Evolutionary conservation across 2,329 filamentous ascomycete genomes (phyloP), one percentile per base, ranked within the genome.

Genomic region (Teratosphaeria zuluensis): DNA sequence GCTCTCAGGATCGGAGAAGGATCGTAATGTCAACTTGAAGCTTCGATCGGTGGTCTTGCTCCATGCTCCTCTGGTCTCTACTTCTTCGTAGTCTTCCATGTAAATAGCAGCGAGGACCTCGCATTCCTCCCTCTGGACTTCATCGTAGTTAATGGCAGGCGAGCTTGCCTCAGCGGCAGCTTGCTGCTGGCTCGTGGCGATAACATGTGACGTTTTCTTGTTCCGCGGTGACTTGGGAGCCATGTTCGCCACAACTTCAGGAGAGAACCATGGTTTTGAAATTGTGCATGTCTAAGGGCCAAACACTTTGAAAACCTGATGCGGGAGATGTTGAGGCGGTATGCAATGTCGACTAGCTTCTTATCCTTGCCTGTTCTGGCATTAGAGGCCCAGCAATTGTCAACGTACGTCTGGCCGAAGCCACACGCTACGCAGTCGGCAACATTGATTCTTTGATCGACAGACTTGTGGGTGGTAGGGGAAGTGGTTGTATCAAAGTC

Each of bases 21-120:
- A 82, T 68, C 84, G 90, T 63, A 97, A 80, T 56, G 81, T 84
- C 56, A 97, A 85, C 65, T 89, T 89, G 72, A 97, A 95, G 0
- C 84, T 82, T 16, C 90, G 87, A 69, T 95, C 80, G 42, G 80
- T 89, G 3, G 87, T 85, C 83, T 90, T 88, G 80, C 95, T 91
- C 92, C 92, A 97, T 48, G 91, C 92, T 65, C 84, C 81, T 60
- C 82, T 82, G 55, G 83, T 82, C 48, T 87, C 83, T 67, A 90
- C 83, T 70, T 87, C 84, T 66, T 87, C 80, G 69, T 90, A 96
- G 70, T 96, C 92, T 60, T 95, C 90, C 65, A 86, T 87, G 70
- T 94, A 97, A 55, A 97, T 95, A 51, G 92, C 89, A 68, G 88
- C 82, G 60, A 97, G 80, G 52, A 86, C 92, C 70, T 94, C 83